phyloP scores from a whole-genome alignment of 208 protist genomes.

The Acanthamoeba lugdunensis region DNA sequence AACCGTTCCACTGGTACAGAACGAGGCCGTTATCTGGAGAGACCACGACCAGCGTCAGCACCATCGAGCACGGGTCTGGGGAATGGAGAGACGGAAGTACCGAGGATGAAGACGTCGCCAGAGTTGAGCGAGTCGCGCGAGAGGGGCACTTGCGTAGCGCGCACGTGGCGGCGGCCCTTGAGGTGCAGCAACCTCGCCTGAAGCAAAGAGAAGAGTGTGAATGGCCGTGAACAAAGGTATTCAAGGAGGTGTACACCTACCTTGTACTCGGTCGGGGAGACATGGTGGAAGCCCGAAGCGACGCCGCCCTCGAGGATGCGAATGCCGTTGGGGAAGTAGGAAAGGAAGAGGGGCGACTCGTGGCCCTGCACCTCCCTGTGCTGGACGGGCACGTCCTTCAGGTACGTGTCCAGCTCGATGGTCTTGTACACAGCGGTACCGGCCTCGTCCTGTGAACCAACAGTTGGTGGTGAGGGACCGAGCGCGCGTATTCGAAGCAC shows the following conservation, averaged over 20 bases:
- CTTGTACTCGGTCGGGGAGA: conserved; percentile 80
- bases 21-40: conserved; percentile 79
- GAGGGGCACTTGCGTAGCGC: conserved; percentile 29
- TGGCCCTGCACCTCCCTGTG: conserved; percentile 85
- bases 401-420: conserved; percentile 88
- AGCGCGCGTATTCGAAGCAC: no score
- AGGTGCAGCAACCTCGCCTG: conserved; percentile 83
- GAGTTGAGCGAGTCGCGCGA: conserved; percentile 50
- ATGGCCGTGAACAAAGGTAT: neutral
- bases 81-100: neutral
- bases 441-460: conserved; percentile 50
- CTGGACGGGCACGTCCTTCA: conserved; percentile 86
- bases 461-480: no score
- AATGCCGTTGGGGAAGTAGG: conserved; percentile 74
- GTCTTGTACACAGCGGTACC: conserved; percentile 77
- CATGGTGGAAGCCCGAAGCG: conserved; percentile 86
- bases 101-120: conserved; percentile 66
- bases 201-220: neutral
- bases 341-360: conserved; percentile 81
- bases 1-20: conserved; percentile 84
- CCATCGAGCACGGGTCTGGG: neutral
- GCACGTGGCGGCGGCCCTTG: conserved; percentile 69
- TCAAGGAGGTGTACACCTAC: neutral
- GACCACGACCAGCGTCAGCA: neutral
- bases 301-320: conserved; percentile 84